Evolutionary conservation across 116 monocot genomes (phyloP).

Genomic region (Papilionanthe hybrid): DNA sequence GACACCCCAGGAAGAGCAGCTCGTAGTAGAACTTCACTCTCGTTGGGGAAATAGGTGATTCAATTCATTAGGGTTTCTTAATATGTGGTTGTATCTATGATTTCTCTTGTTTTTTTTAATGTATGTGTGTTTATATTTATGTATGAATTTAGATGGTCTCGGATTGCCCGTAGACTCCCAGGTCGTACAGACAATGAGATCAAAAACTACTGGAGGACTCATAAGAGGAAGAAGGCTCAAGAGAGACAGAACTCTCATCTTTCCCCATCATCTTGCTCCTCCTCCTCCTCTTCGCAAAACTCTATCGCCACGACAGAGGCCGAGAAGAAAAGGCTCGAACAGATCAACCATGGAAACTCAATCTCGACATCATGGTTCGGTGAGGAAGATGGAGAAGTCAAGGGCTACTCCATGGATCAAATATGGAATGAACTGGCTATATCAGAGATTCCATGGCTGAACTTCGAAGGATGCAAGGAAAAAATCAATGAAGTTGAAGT

Average conservation of each 20-base stretch:
- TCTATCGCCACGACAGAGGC: not conserved
- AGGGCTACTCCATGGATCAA: slow-evolving; percentile 51
- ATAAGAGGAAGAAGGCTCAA: slow-evolving; percentile 87
- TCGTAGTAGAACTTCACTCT: slow-evolving; percentile 43
- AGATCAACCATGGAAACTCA: not conserved
- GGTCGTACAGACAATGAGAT: slow-evolving; percentile 93
- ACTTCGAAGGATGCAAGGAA: not conserved
- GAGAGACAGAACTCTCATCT: slow-evolving; percentile 30
- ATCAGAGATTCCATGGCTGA: not conserved
- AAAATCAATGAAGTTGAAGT: not conserved
- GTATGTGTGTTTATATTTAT: no score
- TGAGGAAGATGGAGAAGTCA: slow-evolving; percentile 5
- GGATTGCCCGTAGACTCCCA: slow-evolving; percentile 73
- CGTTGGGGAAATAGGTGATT: slow-evolving; percentile 49
- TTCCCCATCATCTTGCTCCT: slow-evolving; percentile 24
- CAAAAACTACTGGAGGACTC: slow-evolving; percentile 96
- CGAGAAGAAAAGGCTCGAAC: not conserved
- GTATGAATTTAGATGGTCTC: slow-evolving; percentile 57
- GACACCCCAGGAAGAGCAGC: slow-evolving; percentile 38
- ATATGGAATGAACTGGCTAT: slow-evolving; percentile 52
- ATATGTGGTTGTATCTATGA: not conserved
- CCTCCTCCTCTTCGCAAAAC: slow-evolving; percentile 13
- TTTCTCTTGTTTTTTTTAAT: no score
- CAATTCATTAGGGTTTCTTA: not conserved
- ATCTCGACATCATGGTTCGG: not conserved